phyloP scores from a whole-genome alignment of 768 basidiomycete species.

The Termitomyces sp. region DNA sequence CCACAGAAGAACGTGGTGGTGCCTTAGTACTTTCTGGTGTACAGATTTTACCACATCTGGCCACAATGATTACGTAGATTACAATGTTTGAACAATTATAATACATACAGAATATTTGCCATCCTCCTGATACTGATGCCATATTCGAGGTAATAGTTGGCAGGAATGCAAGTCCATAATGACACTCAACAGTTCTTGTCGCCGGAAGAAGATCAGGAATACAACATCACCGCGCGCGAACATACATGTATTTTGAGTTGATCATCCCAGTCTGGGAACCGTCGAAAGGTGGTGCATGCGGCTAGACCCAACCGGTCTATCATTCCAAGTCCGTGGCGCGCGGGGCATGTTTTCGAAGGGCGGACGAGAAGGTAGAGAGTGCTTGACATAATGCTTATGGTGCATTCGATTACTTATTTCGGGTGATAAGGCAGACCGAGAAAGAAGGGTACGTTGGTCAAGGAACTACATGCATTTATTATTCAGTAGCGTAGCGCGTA shows the following conservation, averaged over 20 bases:
- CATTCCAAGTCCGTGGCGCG: background rate
- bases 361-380: background rate
- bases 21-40: too few species aligned
- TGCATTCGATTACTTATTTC: background rate
- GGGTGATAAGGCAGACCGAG: background rate
- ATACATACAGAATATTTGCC: background rate
- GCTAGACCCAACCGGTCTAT: background rate
- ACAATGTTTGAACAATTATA: background rate
- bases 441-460: background rate
- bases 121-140: background rate
- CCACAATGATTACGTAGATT: background rate
- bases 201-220: background rate
- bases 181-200: background rate
- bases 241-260: background rate
- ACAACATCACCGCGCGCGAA: background rate
- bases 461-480: background rate
- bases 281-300: background rate
- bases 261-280: background rate
- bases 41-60: background rate
- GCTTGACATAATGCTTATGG: background rate
- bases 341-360: background rate
- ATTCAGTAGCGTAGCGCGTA: background rate
- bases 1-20: background rate
- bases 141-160: background rate
- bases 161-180: background rate